phyloP scores from a whole-genome alignment of 1,284 basidiomycete genomes.

The Entoloma clypeatum region DNA sequence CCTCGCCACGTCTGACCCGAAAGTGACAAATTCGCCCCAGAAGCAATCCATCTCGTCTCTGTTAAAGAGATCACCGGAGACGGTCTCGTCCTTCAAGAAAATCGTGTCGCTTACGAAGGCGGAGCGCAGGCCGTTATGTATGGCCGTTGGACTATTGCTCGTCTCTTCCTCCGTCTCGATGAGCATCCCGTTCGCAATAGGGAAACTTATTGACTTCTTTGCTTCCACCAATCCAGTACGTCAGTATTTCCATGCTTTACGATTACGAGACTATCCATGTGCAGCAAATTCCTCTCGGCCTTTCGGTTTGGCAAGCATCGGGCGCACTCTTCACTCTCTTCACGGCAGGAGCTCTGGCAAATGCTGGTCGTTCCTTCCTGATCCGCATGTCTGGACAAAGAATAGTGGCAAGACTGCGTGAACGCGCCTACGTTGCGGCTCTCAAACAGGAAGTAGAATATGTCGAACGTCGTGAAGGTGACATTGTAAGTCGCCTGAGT shows the following conservation, averaged over 20 bases:
- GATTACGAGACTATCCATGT: slow-evolving; percentile 4
- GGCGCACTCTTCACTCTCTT: slow-evolving; percentile 76
- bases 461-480: slow-evolving; percentile 91
- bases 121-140: slow-evolving; percentile 67
- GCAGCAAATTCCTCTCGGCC: slow-evolving; percentile 72
- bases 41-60: slow-evolving; percentile 38
- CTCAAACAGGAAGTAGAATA: slow-evolving; percentile 90
- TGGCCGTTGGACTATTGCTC: slow-evolving; percentile 66
- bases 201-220: slow-evolving; percentile 91
- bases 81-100: slow-evolving; percentile 65
- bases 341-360: slow-evolving; percentile 83
- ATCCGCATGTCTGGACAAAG: slow-evolving; percentile 88
- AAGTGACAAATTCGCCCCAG: slow-evolving; percentile 26
- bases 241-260: not conserved
- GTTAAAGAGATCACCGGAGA: slow-evolving; percentile 28
- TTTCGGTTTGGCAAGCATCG: slow-evolving; percentile 82
- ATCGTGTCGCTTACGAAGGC: slow-evolving; percentile 75
- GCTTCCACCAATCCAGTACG: slow-evolving; percentile 66
- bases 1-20: slow-evolving; percentile 7
- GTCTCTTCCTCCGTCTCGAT: slow-evolving; percentile 82
- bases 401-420: slow-evolving; percentile 87
- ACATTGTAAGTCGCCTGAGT: slow-evolving; percentile 88
- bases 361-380: slow-evolving; percentile 83
- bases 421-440: slow-evolving; percentile 78
- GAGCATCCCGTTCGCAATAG: slow-evolving; percentile 87